Conservation (phyloP, 2,329 filamentous ascomycete species). For the Apiospora pterosperma region DNA sequence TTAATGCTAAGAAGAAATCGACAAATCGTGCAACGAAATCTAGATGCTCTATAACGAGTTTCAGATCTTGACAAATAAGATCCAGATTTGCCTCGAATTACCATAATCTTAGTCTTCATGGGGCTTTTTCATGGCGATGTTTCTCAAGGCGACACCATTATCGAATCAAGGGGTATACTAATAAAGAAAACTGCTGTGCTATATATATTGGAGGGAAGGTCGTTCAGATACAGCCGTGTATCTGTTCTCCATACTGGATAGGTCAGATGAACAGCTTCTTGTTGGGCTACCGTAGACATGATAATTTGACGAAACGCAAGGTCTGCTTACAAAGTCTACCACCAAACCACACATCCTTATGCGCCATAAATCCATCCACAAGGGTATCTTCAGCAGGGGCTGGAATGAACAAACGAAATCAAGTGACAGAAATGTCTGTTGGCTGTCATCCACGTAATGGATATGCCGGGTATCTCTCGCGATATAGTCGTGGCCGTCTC, state of each 20-base stretch:
- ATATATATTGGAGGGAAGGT: background rate
- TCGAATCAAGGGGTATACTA: background rate
- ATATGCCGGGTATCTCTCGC: background rate
- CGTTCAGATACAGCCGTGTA: background rate
- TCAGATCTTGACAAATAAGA: background rate
- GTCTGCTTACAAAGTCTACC: background rate
- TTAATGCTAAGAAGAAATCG: background rate
- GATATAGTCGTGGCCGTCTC: background rate
- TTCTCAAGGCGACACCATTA: background rate
- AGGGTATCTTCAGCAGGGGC: slow-evolving; percentile 4
- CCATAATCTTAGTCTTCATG: background rate
- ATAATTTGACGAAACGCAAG: background rate
- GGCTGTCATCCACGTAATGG: background rate
- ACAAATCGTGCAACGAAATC: background rate
- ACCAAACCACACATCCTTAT: background rate
- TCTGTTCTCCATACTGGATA: background rate
- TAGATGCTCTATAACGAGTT: background rate
- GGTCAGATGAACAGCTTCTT: background rate
- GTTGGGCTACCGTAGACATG: background rate
- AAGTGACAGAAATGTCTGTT: background rate
- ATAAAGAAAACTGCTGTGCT: background rate
- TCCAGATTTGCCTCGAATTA: background rate
- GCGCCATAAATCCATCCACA: background rate
- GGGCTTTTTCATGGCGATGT: background rate
- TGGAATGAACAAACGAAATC: background rate